Evolutionary conservation across 1,284 basidiomycete genomes (phyloP), one percentile per base, ranked within the genome.

Genomic region (Apiotrichum laibachii): DNA sequence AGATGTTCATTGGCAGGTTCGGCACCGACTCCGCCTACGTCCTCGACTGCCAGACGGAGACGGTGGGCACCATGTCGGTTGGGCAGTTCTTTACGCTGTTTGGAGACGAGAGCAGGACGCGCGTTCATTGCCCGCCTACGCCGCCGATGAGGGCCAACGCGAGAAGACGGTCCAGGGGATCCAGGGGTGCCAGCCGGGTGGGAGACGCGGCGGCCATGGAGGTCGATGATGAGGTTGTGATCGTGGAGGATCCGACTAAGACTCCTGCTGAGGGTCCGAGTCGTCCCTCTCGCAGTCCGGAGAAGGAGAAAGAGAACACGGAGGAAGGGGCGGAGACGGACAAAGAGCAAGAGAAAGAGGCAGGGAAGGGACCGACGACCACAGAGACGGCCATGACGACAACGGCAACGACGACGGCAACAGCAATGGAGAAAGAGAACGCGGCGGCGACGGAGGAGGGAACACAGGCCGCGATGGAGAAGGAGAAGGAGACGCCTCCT

Each of bases 51-150:
- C 86, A 90, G 76, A 84, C 82, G 2, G 86, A 91, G 55, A 72
- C 77, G 48, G 87, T 85, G 67, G 82, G 82, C 64, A 78, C 81
- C 16, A 82, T 85, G 11, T 86, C 83, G 0, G 86, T 96, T 2
- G 82, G 82, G 2, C 82, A 88, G 49, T 98, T 97, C 77, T 96
- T 97, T 71, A 77, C 79, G 2, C 78, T 80, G 72, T 95, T 96
- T 73, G 90, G 90, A 39, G 80, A 84, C 59, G 86, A 87, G 56
- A 45, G 13, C 12, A 16, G 15, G 39, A 58, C 33, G 40, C 34
- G 16, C 9, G 40, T 22, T 31, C 50, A 50, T 16, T 7, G 15
- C 6, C 21, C 49, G 7, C 49, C 49, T 31, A 31, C 26, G 26
- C 26, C 26, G 26, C 26, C 26, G 26, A 31, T 31, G 26, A 31